Percentiles rank a stretch among this genome's conserved stretches.
These are phyloP conservation scores for Solanum lycopersicoides DNA, from an alignment of 257 asterid species.

Conservation along the genomic window DNA sequence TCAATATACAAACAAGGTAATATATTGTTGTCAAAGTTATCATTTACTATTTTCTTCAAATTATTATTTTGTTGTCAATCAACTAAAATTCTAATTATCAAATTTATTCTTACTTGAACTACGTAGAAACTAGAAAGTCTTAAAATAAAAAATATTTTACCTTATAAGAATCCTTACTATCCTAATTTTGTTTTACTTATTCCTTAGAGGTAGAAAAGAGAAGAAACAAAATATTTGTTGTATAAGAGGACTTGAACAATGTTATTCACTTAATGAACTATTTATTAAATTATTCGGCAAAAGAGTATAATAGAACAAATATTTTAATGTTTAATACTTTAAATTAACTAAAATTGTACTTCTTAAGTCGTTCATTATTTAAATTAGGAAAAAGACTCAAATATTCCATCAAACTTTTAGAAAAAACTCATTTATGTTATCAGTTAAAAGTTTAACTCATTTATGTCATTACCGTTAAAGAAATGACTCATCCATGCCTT, in stretches of 20 bases:
- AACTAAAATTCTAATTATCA: too few species aligned
- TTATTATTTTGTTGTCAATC: neutral
- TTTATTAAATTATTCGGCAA: neutral
- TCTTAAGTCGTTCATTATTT: neutral
- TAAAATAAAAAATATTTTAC: neutral
- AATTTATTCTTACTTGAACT: neutral
- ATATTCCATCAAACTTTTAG: too few species aligned
- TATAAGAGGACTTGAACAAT: neutral
- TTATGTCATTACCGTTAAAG: too few species aligned
- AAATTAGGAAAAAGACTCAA: too few species aligned
- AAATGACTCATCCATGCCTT: too few species aligned
- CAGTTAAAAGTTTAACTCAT: too few species aligned
- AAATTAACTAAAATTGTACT: neutral
- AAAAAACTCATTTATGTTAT: too few species aligned
- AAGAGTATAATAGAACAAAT: neutral
- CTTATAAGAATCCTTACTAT: neutral
- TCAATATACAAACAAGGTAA: too few species aligned
- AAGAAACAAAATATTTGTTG: neutral
- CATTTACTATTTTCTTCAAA: neutral
- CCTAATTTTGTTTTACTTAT: neutral
- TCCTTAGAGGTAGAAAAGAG: neutral
- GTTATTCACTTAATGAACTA: neutral
- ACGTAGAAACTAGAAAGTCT: neutral
- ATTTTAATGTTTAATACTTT: neutral
- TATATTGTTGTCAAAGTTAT: too few species aligned